Base-by-base conservation (phyloP, 345 rosid species). In the Hevea brasiliensis region DNA sequence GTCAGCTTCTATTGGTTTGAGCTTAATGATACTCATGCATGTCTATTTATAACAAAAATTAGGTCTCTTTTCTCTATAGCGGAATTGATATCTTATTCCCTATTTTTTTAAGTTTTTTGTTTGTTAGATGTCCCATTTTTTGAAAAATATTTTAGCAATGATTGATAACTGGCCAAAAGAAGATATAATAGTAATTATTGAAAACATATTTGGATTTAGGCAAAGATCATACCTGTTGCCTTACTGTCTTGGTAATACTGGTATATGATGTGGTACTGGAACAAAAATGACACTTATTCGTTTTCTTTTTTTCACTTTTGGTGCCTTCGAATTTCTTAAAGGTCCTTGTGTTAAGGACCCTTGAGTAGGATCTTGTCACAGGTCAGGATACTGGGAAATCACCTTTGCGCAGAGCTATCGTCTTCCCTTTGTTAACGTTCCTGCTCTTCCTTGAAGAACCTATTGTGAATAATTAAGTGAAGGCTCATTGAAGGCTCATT, bases 181-280 rank as follows among this genome's bases (percentile, higher is more conserved):
- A 32, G 37, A 32, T 1, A 32, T 41, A 32, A 44, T 44, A 44
- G 47, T 44, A 9, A 44, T 44, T 8, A 13, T 14, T 26, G 62
- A 60, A 60, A 23, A 23, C 61, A 27, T 27, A 14, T 60, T 29
- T 29, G 40, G 41, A 20, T 32, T 32, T 60, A 60, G 64, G 64
- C 40, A 60, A 60, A 14, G 23, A 1, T 54, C 23, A 8, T 7
- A 3, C 9, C 62, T 12, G 7, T 58, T 58, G 15, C 18, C 1
- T 58, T 58, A 26, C 9, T 12, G 24, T 11, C 37, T 26, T 26
- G 35, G 61, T 24, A 26, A 58, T 58, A 26, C 61, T 23, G 27
- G n/a, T 40, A 23, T 53, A 64, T 64, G 20, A 65, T 62, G 45
- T 26, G 24, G 13, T 62, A 35, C 27, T 62, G 66, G 47, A 58